These are phyloP conservation scores for Coriolopsis trogii DNA, from an alignment of 1,284 basidiomycete species.

Conservation along the genomic window DNA sequence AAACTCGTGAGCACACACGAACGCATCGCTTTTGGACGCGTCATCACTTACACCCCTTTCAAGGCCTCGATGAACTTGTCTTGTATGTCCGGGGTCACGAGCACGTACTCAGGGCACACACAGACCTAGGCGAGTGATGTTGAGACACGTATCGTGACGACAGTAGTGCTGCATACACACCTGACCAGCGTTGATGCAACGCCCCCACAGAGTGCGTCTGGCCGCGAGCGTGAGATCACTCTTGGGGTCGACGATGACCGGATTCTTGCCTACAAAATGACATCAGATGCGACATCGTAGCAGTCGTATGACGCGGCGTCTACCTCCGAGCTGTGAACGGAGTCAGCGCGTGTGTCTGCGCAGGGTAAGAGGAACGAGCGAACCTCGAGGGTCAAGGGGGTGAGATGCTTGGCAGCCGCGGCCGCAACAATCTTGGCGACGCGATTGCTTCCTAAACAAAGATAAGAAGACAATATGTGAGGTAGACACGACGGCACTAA, in stretches of 20 bases:
- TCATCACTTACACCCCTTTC: constrained; percentile 54
- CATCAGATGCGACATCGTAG: background rate
- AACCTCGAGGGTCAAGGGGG: constrained; percentile 82
- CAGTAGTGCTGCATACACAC: constrained; percentile 38
- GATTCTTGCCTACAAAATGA: constrained; percentile 68
- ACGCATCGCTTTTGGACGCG: background rate
- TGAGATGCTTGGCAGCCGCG: constrained; percentile 86
- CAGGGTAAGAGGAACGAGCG: background rate
- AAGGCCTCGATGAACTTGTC: constrained; percentile 66
- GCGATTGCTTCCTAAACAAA: constrained; percentile 60
- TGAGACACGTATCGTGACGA: background rate
- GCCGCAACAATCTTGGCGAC: constrained; percentile 80
- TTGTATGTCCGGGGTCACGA: constrained; percentile 66
- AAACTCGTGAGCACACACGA: background rate
- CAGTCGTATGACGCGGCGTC: background rate
- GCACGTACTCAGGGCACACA: constrained; percentile 81
- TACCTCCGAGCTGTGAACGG: constrained; percentile 18
- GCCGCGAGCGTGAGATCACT: constrained; percentile 63
- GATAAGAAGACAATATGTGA: background rate
- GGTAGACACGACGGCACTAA: constrained; percentile 16
- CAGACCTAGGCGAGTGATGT: constrained; percentile 55
- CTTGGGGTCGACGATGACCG: constrained; percentile 76
- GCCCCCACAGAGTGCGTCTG: constrained; percentile 79
- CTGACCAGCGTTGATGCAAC: constrained; percentile 76
- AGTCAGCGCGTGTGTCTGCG: background rate